A percentile compares a stretch with the other conserved stretches of the same genome.
phyloP scores from a whole-genome alignment of 176 grass and related monocot genomes.

The Alloteropsis semialata region DNA sequence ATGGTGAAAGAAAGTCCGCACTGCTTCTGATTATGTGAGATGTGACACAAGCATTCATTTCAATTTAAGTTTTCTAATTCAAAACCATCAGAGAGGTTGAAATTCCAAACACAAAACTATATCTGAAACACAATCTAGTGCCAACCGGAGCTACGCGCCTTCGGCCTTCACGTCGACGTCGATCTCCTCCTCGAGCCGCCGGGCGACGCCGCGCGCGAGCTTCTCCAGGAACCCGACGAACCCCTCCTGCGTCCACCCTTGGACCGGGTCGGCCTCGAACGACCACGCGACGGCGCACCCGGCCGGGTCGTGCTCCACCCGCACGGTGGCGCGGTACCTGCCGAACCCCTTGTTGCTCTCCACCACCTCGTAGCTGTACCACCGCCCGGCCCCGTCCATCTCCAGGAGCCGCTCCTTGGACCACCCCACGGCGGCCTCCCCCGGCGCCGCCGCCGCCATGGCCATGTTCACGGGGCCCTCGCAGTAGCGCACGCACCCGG shows the following conservation, averaged over 20 bases:
- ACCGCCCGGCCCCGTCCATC: slow-evolving; percentile 31
- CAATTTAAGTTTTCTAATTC: too few species aligned
- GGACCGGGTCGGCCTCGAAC: slow-evolving; percentile 59
- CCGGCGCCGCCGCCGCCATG: background rate
- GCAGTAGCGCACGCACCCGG: slow-evolving; percentile 74
- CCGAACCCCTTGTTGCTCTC: slow-evolving; percentile 84
- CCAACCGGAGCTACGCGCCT: too few species aligned
- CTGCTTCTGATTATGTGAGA: too few species aligned
- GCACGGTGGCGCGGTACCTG: slow-evolving; percentile 57
- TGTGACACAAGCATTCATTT: too few species aligned
- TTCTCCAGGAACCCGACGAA: slow-evolving; percentile 51
- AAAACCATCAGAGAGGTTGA: too few species aligned
- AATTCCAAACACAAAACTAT: too few species aligned
- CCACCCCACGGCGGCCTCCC: slow-evolving; percentile 40
- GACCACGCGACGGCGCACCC: slow-evolving; percentile 67
- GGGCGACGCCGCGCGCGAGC: slow-evolving; percentile 57
- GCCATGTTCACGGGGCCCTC: slow-evolving; percentile 58
- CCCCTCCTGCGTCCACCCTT: slow-evolving; percentile 47
- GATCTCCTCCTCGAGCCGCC: slow-evolving; percentile 51
- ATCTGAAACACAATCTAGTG: too few species aligned
- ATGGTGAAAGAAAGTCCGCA: too few species aligned
- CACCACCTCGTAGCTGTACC: slow-evolving; percentile 69
- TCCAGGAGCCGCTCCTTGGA: slow-evolving; percentile 65
- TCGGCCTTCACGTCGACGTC: background rate
- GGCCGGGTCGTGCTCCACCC: slow-evolving; percentile 28